A percentile compares a stretch with the other conserved stretches of the same genome.
Conservation (phyloP, 2,329 filamentous ascomycete genomes). For the Nothopassalora personata region DNA sequence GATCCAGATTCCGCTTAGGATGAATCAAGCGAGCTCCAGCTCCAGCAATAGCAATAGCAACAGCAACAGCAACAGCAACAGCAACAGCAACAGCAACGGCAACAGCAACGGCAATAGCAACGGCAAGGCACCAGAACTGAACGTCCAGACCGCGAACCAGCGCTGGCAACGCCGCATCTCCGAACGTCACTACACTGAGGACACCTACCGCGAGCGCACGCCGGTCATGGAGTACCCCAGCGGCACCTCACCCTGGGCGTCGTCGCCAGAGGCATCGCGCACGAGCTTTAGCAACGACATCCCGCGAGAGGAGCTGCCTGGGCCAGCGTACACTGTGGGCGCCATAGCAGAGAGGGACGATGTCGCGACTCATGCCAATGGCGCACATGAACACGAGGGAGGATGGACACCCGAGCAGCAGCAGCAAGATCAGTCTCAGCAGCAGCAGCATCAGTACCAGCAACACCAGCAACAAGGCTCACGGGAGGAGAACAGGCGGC, state of each 20-base stretch:
- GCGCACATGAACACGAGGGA: slow-evolving; percentile 14
- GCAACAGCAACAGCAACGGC: no score
- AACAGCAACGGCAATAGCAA: no score
- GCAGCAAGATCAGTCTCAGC: slow-evolving; percentile 35
- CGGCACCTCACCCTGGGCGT: slow-evolving; percentile 60
- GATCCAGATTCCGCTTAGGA: background rate
- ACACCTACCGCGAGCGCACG: slow-evolving; percentile 25
- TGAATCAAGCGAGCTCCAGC: background rate
- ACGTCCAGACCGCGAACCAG: slow-evolving; percentile 19
- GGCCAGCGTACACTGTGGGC: slow-evolving; percentile 20
- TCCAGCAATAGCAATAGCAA: no score
- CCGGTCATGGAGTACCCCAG: slow-evolving; percentile 61
- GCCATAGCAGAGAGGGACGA: slow-evolving; percentile 7
- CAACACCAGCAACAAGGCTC: slow-evolving; percentile 17
- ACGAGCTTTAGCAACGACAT: slow-evolving; percentile 41
- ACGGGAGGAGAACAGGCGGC: slow-evolving; percentile 26
- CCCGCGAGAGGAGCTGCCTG: slow-evolving; percentile 25
- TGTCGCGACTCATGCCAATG: background rate
- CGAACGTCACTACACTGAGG: slow-evolving; percentile 32
- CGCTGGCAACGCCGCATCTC: slow-evolving; percentile 34
- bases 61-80: no score
- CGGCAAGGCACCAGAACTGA: slow-evolving; percentile 18
- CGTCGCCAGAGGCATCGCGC: slow-evolving; percentile 51
- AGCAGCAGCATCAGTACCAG: slow-evolving; percentile 32
- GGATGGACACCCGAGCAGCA: slow-evolving; percentile 31